Conservation (phyloP, 176 grass and related monocot genomes). For the Triticum aestivum region IWGSC_CS_RefSeq_v2.1 NC_057804.1:61680579-61681078, state of each 20-base stretch:
- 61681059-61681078: conserved; percentile 81
- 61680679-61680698: too few relatives aligned
- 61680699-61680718: conserved; percentile 61
- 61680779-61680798: conserved; percentile 65
- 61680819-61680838: conserved; percentile 98
- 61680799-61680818: conserved; percentile 88
- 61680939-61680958: conserved; percentile 57
- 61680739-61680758: conserved; percentile 85
- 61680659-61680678: too few relatives aligned
- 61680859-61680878: conserved; percentile 67
- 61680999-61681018: conserved; percentile 82
- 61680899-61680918: conserved; percentile 86
- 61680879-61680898: conserved; percentile 93
- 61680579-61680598: too few relatives aligned
- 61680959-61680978: conserved; percentile 37
- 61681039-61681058: conserved; percentile 85
- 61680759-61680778: conserved; percentile 89
- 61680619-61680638: too few relatives aligned
- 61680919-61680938: conserved; percentile 72
- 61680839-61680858: conserved; percentile 90
- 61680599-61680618: too few relatives aligned
- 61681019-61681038: conserved; percentile 97
- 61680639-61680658: too few relatives aligned
- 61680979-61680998: conserved; percentile 87
- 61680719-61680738: conserved; percentile 98